phyloP scores from a whole-genome alignment of 2,329 filamentous ascomycete genomes.

The Fusarium mexicanum region DNA sequence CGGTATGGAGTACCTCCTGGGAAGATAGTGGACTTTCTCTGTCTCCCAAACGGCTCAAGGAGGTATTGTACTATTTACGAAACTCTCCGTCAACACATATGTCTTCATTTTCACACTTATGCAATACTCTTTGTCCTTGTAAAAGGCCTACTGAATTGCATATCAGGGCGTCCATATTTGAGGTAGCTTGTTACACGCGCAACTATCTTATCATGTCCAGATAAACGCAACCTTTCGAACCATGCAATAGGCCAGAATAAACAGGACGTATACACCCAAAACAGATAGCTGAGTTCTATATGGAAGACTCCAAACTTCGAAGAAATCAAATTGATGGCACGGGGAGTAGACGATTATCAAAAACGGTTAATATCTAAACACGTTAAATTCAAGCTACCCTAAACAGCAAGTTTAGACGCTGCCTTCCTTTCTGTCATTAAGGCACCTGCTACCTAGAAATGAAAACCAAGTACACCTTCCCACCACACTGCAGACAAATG shows the following conservation, averaged over 20 bases:
- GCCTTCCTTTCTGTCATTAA: not conserved
- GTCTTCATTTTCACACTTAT: not conserved
- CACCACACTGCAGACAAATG: not conserved
- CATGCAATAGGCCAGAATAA: no score
- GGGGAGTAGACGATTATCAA: not conserved
- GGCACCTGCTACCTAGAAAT: not conserved
- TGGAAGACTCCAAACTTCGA: no score
- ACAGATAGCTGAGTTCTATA: no score
- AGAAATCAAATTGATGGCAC: no score
- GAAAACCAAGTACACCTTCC: not conserved
- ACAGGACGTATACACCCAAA: not conserved
- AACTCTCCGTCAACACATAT: not conserved
- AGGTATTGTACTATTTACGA: not conserved
- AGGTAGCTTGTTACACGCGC: not conserved
- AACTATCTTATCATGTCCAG: not conserved
- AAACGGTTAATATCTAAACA: not conserved
- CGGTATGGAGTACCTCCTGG: not conserved
- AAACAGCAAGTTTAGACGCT: not conserved
- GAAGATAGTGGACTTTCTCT: not conserved
- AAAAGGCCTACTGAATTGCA: not conserved
- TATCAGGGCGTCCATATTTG: not conserved
- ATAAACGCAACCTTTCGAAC: not conserved
- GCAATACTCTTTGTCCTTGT: not conserved
- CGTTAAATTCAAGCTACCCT: not conserved
- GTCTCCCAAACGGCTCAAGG: no score